Conservation (phyloP, 495 filamentous ascomycete species). For the Talaromyces ruber region DNA sequence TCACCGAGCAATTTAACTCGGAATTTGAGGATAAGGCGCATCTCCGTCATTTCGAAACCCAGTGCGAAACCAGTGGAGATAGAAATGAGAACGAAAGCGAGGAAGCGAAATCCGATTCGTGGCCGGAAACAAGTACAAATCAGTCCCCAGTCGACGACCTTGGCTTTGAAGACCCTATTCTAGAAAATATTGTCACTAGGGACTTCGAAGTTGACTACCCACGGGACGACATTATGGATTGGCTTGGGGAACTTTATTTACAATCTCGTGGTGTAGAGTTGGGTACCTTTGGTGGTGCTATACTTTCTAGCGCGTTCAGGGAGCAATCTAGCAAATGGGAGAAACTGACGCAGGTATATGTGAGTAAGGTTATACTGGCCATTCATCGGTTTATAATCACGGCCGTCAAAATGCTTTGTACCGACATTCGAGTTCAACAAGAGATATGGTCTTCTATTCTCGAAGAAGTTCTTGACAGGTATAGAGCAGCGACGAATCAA, state of each 20-base stretch:
- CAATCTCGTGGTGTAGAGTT: constrained; percentile 16
- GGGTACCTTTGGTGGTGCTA: constrained; percentile 17
- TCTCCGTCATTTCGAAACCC: constrained; percentile 6
- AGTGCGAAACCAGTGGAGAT: neutral
- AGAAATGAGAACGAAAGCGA: neutral
- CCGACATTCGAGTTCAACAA: neutral
- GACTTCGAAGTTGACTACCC: constrained; percentile 11
- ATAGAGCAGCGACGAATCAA: constrained; percentile 32
- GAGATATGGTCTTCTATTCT: constrained; percentile 7
- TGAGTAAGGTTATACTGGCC: neutral
- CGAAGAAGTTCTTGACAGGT: constrained; percentile 21
- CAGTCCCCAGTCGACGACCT: neutral
- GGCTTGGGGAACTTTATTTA: constrained; percentile 14
- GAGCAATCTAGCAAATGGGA: constrained; percentile 6
- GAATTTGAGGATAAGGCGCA: constrained; percentile 27
- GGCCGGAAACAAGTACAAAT: neutral
- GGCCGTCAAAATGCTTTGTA: constrained; percentile 23
- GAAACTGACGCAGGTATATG: neutral
- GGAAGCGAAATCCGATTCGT: neutral
- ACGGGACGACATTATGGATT: constrained; percentile 12
- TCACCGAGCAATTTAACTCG: constrained; percentile 17
- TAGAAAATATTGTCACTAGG: constrained; percentile 4
- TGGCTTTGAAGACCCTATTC: neutral
- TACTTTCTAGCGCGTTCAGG: constrained; percentile 2
- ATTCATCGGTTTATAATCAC: constrained; percentile 28